Evolutionary conservation across 352 stramenopile genomes (phyloP), one percentile per base, ranked within the genome.

Genomic region (Phytophthora europaea): DNA sequence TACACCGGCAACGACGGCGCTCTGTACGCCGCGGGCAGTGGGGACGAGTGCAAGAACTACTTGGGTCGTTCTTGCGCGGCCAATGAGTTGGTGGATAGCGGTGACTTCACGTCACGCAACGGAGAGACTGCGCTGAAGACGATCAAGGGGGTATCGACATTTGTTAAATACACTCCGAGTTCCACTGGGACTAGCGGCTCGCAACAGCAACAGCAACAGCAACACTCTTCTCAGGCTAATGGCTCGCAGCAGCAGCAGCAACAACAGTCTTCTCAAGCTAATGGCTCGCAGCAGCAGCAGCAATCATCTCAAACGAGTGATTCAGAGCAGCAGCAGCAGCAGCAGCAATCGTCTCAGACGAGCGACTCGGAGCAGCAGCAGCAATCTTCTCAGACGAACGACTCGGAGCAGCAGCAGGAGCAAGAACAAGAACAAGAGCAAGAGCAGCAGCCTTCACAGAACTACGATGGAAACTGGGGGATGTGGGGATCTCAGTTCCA

Each of bases 41-140:
- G n/a, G n/a, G n/a, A 73, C 10, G 65, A 72, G 28, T 80, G 73
- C 54, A 73, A 31, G 26, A 74, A 48, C 8, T 71, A 51, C 33
- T 36, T 80, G 18, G 59, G 73, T 0, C 73, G 68, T 48, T 47
- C 53, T 15, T 77, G 73, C 16, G 52, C 16, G 8, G 34, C 69
- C 5, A 78, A 84, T 50, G 52, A 45, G 38, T n/a, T 80, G 1
- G 61, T 65, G 22, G 51, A 59, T 36, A 78, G 67, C 33, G 72
- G 76, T 10, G 34, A 3, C 20, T 72, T 76, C 43, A 9, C n/a
- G 8, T 72, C 69, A 15, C 64, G 63, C 12, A 71, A 72, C 36
- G 69, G 69, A 2, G 53, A 13, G 22, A 69, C 63, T 20, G 69
- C 69, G 26, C 69, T 76, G 6, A 52, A 71, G 38, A 67, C 33